A percentile compares a stretch with the other conserved stretches of the same genome.
Evolutionary conservation across 169 alveolate species (phyloP).

Genomic region (Plasmodium knowlesi): DNA sequence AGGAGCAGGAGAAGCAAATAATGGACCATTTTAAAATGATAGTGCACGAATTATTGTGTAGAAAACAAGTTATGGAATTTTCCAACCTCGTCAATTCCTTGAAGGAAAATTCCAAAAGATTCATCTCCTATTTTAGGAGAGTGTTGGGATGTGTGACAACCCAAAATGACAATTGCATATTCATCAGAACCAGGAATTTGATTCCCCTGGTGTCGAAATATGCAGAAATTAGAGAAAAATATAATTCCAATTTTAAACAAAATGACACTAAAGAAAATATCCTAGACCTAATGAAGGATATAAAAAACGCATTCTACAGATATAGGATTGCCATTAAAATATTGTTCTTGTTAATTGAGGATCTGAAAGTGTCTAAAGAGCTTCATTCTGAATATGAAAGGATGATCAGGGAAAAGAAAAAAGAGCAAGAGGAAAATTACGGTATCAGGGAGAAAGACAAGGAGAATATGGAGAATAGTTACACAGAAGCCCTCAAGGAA

Average conservation of each 20-base stretch:
- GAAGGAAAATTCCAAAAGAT: neutral
- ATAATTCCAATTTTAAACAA: neutral
- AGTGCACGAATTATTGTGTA: conserved; percentile 23
- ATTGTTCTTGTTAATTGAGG: conserved; percentile 4
- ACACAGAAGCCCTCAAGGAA: neutral
- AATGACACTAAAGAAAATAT: neutral
- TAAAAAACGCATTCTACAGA: neutral
- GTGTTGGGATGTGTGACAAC: neutral
- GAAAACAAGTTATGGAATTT: conserved; percentile 3
- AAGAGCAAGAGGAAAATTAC: neutral
- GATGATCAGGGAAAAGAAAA: neutral
- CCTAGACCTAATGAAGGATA: neutral
- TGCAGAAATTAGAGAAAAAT: conserved; percentile 7
- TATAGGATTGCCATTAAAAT: conserved; percentile 4
- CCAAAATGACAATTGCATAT: neutral
- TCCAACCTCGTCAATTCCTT: neutral
- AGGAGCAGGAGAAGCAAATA: neutral
- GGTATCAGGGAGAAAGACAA: neutral
- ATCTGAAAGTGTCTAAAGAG: neutral
- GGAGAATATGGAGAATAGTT: neutral
- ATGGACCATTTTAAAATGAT: neutral
- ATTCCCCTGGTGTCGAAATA: neutral
- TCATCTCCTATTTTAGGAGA: neutral
- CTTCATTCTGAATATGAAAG: neutral
- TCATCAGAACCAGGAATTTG: neutral